Evolutionary conservation across 495 filamentous ascomycete genomes (phyloP).

Genomic region (Chaetomium tenue): DNA sequence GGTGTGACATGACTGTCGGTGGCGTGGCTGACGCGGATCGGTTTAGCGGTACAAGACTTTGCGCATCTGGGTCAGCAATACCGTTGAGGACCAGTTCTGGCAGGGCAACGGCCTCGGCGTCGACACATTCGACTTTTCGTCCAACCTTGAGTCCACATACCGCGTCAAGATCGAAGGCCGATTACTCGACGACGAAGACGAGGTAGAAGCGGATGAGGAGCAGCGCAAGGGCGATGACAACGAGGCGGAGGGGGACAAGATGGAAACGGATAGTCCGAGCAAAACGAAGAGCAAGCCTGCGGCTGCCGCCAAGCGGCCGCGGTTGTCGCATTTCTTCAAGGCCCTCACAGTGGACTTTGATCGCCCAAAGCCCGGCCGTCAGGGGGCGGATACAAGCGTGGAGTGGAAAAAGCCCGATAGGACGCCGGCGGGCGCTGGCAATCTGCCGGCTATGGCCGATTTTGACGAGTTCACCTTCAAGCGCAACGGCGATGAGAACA

Average conservation of each 20-base stretch:
- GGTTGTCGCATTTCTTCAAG: constrained; percentile 96
- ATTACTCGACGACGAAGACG: constrained; percentile 74
- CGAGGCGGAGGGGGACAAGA: constrained; percentile 52
- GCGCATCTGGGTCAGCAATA: constrained; percentile 94
- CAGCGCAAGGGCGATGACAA: constrained; percentile 47
- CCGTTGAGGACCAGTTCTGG: constrained; percentile 92
- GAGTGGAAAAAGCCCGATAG: constrained; percentile 72
- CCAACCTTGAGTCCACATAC: constrained; percentile 68
- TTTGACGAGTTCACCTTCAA: constrained; percentile 93
- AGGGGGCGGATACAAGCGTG: constrained; percentile 58
- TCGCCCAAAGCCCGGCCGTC: constrained; percentile 45
- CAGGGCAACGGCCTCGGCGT: constrained; percentile 64
- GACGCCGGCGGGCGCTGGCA: constrained; percentile 49
- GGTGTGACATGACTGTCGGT: too few species aligned
- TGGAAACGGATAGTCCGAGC: constrained; percentile 66
- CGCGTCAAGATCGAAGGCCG: constrained; percentile 90
- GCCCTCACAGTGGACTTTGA: constrained; percentile 85
- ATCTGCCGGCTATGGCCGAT: constrained; percentile 59
- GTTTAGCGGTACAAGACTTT: constrained; percentile 71
- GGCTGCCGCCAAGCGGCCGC: constrained; percentile 46
- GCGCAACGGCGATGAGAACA: constrained; percentile 84
- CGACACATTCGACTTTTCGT: constrained; percentile 72
- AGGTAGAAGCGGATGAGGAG: constrained; percentile 56
- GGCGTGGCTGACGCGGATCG: constrained; percentile 13
- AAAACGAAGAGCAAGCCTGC: constrained; percentile 44